Evolutionary conservation across 2,329 filamentous ascomycete genomes (phyloP), one percentile per base, ranked within the genome.

Genomic region (Alternaria brassicae): DNA sequence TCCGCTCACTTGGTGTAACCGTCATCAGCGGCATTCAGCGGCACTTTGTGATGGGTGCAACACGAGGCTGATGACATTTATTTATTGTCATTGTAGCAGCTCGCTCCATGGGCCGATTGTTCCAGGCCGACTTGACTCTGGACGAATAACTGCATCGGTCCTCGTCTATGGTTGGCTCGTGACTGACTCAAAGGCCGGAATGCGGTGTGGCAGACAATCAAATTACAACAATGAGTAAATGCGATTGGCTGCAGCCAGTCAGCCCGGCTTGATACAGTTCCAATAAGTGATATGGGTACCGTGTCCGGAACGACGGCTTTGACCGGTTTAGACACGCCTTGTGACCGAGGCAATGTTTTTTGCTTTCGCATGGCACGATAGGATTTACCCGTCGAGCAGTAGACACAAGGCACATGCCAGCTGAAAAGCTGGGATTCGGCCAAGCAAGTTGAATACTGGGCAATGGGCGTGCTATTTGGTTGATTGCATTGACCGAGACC

Each of bases 191-290:
- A 62, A 54, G 44, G 55, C 47, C 60, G 61, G 64, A 62, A 62
- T 69, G 68, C 66, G 68, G 73, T 76, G 72, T 75, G 73, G 72
- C 68, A 73, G 62, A 69, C 72, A 76, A 75, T 75, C 67, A 74
- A 76, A 68, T 53, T 61, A 69, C 65, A 67, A 70, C 66, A 56
- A 60, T 53, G 63, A 62, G 60, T 10, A 27, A 60, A 51, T 59
- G 62, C 66, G 61, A 73, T 74, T 73, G 72, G 72, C 61, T 59
- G 66, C 62, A 52, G 52, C 51, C 58, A 50, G 63, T 70, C 66
- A 71, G 69, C 64, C 58, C 57, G 60, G 60, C 63, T 67, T 53
- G 53, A 58, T 47, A 63, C 58, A 60, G 45, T 61, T 28, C 58
- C 56, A 53, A 64, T 62, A 59, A 66, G 57, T 57, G 60, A 68